A percentile compares a stretch with the other conserved stretches of the same genome.
These are phyloP conservation scores for Cryomyces minteri DNA, from an alignment of 495 filamentous ascomycete genomes.

Conservation along the genomic window DNA sequence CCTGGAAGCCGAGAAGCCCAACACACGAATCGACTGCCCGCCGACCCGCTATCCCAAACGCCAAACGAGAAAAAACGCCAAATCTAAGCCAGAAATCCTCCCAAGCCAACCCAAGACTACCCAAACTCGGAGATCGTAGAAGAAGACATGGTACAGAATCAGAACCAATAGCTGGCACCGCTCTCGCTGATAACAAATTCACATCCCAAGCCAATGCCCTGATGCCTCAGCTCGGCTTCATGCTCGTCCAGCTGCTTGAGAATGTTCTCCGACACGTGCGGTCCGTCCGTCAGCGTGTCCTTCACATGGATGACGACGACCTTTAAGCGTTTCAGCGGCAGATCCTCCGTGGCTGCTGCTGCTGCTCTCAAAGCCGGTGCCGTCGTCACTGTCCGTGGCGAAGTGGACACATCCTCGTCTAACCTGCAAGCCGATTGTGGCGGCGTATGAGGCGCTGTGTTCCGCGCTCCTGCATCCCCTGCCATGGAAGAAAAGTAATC, in stretches of 20 bases:
- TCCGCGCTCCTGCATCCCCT: background rate
- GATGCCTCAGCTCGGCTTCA: conserved; percentile 28
- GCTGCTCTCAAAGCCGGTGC: background rate
- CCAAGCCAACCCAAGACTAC: too few relatives aligned
- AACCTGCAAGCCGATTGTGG: background rate
- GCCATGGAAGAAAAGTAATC: background rate
- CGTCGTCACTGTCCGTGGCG: background rate
- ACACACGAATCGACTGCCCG: too few relatives aligned
- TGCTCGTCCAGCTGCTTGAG: conserved; percentile 43
- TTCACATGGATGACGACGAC: conserved; percentile 25
- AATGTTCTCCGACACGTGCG: conserved; percentile 42
- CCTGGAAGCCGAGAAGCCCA: too few relatives aligned
- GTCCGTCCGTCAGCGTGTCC: conserved; percentile 28
- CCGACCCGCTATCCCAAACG: too few relatives aligned
- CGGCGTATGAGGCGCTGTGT: background rate
- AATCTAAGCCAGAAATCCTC: too few relatives aligned
- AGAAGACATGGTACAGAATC: background rate
- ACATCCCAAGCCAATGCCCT: conserved; percentile 43
- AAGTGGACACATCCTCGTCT: background rate
- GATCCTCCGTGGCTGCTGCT: conserved; percentile 9
- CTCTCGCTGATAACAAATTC: conserved; percentile 50
- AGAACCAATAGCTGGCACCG: conserved; percentile 29
- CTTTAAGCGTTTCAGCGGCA: conserved; percentile 32
- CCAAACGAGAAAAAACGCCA: too few relatives aligned
- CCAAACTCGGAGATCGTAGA: too few relatives aligned